Evolutionary conservation across 331 rosid species (phyloP), one percentile per base, ranked within the genome.

Genomic region (Quercus tomentella): DNA sequence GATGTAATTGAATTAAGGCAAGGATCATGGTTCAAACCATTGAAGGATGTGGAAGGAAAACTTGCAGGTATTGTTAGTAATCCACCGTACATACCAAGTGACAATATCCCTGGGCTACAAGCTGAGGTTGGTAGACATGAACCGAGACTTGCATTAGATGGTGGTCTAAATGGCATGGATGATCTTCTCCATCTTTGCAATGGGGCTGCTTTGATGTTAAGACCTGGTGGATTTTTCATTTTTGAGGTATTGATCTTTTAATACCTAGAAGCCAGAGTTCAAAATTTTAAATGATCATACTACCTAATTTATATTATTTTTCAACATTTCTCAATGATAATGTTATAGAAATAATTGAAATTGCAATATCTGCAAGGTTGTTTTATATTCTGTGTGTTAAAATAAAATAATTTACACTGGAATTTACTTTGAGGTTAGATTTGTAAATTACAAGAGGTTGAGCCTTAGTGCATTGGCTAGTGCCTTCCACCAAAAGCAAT

Each of bases 61-160:
- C 88, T 95, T 82, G 81, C 92, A 1, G 96, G 97, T 63, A 81
- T 93, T 62, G 86, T 95, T n/a, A 95, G 99, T 77, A 93, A 95
- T 81, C 99, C 98, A 56, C 99, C 99, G 3, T 95, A 93, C 77
- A 93, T 95, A 73, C 97, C 99, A 37, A 91, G 96, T 77, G 87
- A 78, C 57, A 78, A 90, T 30, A 91, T 92, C 43, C 55, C 89
- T n/a, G 31, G 90, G 51, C 86, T 95, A 62, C 96, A 93, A 79
- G 97, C 96, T 80, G 97, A 93, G 85, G 97, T 92, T 72, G 94
- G 96, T 60, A 87, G 88, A 49, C 97, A 91, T 60, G 97, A 92
- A 75, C 97, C 96, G 4, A 85, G 77, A 74, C 70, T 73, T 61
- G 96, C 99, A 35, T 82, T 95, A 80, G 99, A 90, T 73, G 97